Evolutionary conservation across 176 grass and related monocot species (phyloP).

Genomic region (Paspalum vaginatum): DNA sequence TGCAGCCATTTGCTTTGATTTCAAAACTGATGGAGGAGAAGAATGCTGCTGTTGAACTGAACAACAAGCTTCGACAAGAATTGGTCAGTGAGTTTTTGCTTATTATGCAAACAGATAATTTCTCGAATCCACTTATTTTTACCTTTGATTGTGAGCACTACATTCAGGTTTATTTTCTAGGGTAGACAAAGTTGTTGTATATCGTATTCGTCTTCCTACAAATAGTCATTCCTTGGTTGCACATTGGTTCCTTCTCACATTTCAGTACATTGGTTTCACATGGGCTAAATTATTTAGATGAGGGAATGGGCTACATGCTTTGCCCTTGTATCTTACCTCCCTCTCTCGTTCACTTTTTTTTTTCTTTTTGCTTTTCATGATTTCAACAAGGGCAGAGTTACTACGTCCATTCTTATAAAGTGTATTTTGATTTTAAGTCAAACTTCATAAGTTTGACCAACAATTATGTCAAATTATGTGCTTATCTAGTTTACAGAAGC

Average conservation of each 20-base stretch:
- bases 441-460: not conserved
- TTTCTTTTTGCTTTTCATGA: constrained; percentile 8
- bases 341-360: not conserved
- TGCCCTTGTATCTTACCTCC: constrained; percentile 12
- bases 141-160: constrained; percentile 4
- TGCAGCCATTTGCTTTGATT: constrained; percentile 61
- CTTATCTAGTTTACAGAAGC: not conserved
- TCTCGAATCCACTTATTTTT: not conserved
- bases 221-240: not conserved
- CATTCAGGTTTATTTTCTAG: not conserved
- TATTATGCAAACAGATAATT: constrained; percentile 31
- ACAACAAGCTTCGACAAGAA: constrained; percentile 76
- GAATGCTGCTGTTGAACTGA: constrained; percentile 64
- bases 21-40: constrained; percentile 73
- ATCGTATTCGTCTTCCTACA: not conserved
- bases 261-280: constrained; percentile 5
- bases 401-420: not conserved
- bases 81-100: constrained; percentile 57
- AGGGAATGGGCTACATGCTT: not conserved
- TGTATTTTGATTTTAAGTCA: not conserved
- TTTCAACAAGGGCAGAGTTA: not conserved
- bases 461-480: not conserved
- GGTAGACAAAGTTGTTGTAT: not conserved
- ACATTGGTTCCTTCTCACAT: not conserved
- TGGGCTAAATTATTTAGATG: not conserved